phyloP scores from a whole-genome alignment of 164 flowering plant species.

The Chimonanthus praecox region DNA sequence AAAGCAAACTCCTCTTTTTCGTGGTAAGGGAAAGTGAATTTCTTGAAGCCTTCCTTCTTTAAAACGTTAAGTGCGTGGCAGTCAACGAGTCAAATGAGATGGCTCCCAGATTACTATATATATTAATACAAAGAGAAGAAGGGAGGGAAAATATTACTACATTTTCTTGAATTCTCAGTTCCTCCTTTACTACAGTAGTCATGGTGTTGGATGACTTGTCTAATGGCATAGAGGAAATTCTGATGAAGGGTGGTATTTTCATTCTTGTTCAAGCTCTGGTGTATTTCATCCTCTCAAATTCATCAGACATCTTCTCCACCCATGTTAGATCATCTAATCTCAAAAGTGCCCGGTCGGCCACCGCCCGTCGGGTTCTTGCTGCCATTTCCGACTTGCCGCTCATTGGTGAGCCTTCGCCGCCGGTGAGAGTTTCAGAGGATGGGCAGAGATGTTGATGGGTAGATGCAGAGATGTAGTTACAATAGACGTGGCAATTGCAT shows the following conservation, averaged over 20 bases:
- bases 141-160: too few relatives aligned
- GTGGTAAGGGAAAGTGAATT: too few relatives aligned
- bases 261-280: slow-evolving; percentile 44
- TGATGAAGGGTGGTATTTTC: slow-evolving; percentile 42
- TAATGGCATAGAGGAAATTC: slow-evolving; percentile 15
- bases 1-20: too few relatives aligned
- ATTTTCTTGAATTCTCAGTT: too few relatives aligned
- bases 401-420: slow-evolving; percentile 16
- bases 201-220: neutral
- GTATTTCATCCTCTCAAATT: slow-evolving; percentile 43
- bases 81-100: too few relatives aligned
- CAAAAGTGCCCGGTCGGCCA: slow-evolving; percentile 29
- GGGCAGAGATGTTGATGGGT: neutral
- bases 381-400: slow-evolving; percentile 38
- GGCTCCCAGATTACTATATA: too few relatives aligned
- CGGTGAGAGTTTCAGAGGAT: neutral
- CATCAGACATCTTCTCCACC: slow-evolving; percentile 40
- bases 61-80: too few relatives aligned
- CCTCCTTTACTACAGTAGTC: too few relatives aligned
- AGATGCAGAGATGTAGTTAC: neutral
- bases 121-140: too few relatives aligned
- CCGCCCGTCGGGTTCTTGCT: slow-evolving; percentile 35
- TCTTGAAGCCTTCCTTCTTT: too few relatives aligned
- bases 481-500: neutral
- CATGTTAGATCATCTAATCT: slow-evolving; percentile 27